These are phyloP conservation scores for Anethum foeniculum DNA, from an alignment of 140 eudicot species.

Conservation along the genomic window DNA sequence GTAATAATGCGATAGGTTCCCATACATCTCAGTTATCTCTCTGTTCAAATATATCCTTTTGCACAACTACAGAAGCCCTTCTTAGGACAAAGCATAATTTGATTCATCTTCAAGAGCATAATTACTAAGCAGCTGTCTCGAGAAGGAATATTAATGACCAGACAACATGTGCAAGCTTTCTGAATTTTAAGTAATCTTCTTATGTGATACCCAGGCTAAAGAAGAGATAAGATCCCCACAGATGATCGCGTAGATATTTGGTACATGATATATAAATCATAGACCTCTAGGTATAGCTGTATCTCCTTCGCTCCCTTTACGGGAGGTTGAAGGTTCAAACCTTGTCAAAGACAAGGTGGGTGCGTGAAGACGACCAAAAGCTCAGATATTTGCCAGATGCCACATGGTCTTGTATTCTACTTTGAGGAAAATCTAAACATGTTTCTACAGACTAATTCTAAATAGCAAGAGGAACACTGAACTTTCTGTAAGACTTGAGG, in stretches of 20 bases:
- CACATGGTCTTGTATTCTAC: not conserved
- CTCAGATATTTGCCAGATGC: not conserved
- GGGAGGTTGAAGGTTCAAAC: too few relatives aligned
- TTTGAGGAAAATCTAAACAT: not conserved
- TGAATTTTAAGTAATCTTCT: not conserved
- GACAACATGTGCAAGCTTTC: not conserved
- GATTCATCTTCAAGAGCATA: too few relatives aligned
- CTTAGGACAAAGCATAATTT: not conserved
- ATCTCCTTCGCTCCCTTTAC: too few relatives aligned
- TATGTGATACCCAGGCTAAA: not conserved
- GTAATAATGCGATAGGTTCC: not conserved
- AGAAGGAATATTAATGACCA: slow-evolving; percentile 1
- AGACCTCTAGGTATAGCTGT: too few relatives aligned
- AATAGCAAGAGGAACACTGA: not conserved
- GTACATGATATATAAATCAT: not conserved
- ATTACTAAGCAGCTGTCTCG: not conserved
- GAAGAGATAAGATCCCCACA: not conserved
- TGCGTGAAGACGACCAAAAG: not conserved
- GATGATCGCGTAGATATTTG: not conserved
- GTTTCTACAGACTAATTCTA: not conserved
- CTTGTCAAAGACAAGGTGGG: too few relatives aligned
- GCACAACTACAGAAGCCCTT: not conserved
- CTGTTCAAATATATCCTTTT: not conserved
- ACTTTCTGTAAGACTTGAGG: not conserved
- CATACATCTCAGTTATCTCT: not conserved